Evolutionary conservation across 371 early-diverging fungal species (phyloP), one percentile per base, ranked within the genome.

Genomic region (Mitosporidium daphniae): DNA sequence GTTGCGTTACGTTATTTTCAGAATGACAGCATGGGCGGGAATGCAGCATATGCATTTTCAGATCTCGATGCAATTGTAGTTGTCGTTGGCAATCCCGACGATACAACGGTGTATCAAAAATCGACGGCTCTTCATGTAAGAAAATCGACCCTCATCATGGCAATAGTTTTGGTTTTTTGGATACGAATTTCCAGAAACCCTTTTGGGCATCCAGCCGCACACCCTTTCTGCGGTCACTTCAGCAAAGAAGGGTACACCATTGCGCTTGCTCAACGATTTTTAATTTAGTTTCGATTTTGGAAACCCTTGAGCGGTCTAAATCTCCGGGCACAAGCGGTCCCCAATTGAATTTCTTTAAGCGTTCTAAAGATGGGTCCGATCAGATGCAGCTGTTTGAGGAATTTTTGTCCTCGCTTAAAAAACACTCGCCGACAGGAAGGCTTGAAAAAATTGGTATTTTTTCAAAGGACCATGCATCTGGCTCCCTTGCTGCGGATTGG

Each of bases 111-210:
- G 1, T 40, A 40, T 25, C 34, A 34, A 21, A 41, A 38, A 27
- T 27, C 36, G 5, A 21, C 30, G 9, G 29, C 41, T 18, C 22
- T 37, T n/a, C 33, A 32, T 27, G 40, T 38, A 11, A 22, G 15
- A 17, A 2, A 22, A 5, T 27, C 19, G 19, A n/a, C 10, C 36
- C 44, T 12, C 57, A 53, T 31, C 50, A 54, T 27, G 47, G 50
- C 29, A 37, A 18, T 56, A 84, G 64, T 60, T 57, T 18, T 91
- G 84, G 77, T 55, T 84, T 21, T 49, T 84, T 27, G 84, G 82
- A 14, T 65, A 72, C 33, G 91, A 82, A 39, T 66, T 84, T 32
- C 61, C 64, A 2, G 70, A 78, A 31, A 73, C 77, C 1, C 33
- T 73, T 20, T 50, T 74, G 14, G 29, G 75, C 16, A 46, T 82